Conservation (phyloP, 1,284 basidiomycete species). For the Spongispora temasekensis region DNA sequence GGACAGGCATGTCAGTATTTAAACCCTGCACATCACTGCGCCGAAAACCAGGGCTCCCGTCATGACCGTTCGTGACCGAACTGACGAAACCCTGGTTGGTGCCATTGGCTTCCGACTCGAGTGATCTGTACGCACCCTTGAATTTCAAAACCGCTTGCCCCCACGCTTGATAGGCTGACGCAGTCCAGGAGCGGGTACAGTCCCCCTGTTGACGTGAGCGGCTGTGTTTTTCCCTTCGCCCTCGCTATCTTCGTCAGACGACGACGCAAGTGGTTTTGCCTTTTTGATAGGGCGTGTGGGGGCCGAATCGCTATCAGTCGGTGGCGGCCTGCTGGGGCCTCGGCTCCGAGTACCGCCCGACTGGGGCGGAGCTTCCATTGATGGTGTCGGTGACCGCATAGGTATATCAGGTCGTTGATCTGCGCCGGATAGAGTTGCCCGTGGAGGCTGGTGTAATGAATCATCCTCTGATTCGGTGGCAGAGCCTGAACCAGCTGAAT, state of each 20-base stretch:
- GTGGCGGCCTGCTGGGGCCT: conserved; percentile 24
- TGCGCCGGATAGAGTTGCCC: conserved; percentile 2
- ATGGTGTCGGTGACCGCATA: conserved; percentile 26
- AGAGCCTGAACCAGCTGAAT: conserved; percentile 41
- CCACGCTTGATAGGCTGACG: conserved; percentile 74
- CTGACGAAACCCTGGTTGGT: conserved; percentile 1
- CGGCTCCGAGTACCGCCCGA: conserved; percentile 23
- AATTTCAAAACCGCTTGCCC: conserved; percentile 63
- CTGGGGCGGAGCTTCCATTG: conserved; percentile 18
- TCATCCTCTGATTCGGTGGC: conserved; percentile 53
- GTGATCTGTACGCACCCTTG: background rate
- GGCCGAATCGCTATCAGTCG: conserved; percentile 47
- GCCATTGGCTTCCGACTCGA: background rate
- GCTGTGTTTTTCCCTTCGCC: conserved; percentile 45
- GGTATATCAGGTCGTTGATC: conserved; percentile 17
- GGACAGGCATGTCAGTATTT: conserved; percentile 5
- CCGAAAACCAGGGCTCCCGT: background rate
- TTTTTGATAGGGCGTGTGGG: conserved; percentile 52
- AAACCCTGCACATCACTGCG: conserved; percentile 16
- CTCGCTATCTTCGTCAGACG: conserved; percentile 59
- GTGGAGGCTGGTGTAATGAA: conserved; percentile 3
- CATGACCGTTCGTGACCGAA: background rate
- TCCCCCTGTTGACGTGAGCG: conserved; percentile 40
- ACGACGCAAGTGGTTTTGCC: conserved; percentile 38
- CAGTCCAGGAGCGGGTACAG: conserved; percentile 45